Evolutionary conservation across 176 grass and related monocot species (phyloP), one percentile per base, ranked within the genome.

Genomic region (Zea luxurians): DNA sequence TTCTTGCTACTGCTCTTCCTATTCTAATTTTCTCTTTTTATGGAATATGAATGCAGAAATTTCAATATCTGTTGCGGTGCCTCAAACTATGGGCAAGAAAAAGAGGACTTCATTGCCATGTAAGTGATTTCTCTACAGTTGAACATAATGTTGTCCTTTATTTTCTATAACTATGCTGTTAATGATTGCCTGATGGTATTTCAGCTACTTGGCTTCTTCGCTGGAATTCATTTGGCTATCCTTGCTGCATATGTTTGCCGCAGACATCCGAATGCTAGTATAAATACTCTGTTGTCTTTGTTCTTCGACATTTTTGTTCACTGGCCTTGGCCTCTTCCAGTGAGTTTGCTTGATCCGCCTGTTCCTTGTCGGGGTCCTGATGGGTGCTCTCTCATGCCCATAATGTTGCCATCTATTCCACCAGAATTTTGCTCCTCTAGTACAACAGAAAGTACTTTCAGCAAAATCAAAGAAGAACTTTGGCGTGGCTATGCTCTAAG

Each of bases 61-160:
- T 93, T 66, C 91, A 93, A 73, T 65, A 66, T 76, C 46, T 90
- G 75, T 70, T 93, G 76, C 85, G 88, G 16, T 90, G 91, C 66
- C 78, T 93, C 73, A 93, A 93, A 82, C 85, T 93, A 68, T 90
- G 88, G 91, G 91, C 91, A 36, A 88, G 68, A 85, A 87, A 68
- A 75, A 83, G 91, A 71, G 91, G 91, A 36, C 71, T 90, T 63
- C 80, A 90, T 88, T 90, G 78, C 58, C 91, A 93, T 87, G 91
- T 93, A 74, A 0, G 91, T 83, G 79, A 7, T 68, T 21, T 46
- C 2, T 57, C 7, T 8, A 27, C 2, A 53, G 13, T 46, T 54
- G 15, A 45, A 79, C 73, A 63, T 78, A 42, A 61, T 87, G 20
- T 66, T 72, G 2, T 69, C 3, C 48, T 27, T 38, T 82, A 78